Evolutionary conservation across 1,284 basidiomycete genomes (phyloP).

Genomic region (Ceratobasidium sp.): DNA sequence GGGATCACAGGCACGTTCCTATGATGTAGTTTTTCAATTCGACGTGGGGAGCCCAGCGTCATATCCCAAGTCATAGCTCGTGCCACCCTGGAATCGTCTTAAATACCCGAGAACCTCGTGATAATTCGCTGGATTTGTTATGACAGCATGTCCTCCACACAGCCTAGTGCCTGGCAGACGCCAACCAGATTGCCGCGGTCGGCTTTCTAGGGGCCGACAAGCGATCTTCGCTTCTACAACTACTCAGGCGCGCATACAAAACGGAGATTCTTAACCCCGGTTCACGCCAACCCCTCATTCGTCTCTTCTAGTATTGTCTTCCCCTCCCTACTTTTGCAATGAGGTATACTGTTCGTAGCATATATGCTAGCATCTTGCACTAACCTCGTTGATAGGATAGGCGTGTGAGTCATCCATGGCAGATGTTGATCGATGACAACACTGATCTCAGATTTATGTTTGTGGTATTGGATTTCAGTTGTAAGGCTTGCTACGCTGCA

Average conservation of each 20-base stretch:
- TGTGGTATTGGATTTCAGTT: neutral
- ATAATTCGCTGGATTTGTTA: conserved; percentile 6
- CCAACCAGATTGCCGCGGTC: conserved; percentile 10
- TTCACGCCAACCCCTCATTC: conserved; percentile 10
- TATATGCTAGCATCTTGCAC: neutral
- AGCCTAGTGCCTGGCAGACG: conserved; percentile 28
- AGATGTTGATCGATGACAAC: neutral
- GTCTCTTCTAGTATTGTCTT: neutral
- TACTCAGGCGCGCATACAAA: conserved; percentile 17
- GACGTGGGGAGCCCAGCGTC: neutral
- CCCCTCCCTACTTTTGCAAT: neutral
- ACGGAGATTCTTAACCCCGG: conserved; percentile 24
- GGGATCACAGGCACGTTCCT: too few relatives aligned
- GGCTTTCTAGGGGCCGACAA: conserved; percentile 23
- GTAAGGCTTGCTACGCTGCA: conserved; percentile 15
- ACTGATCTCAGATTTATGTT: too few relatives aligned
- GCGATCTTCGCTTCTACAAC: neutral
- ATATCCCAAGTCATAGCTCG: neutral
- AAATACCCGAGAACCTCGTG: conserved; percentile 3
- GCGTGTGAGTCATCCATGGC: neutral
- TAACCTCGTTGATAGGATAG: neutral
- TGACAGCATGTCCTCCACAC: neutral
- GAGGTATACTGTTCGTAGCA: neutral
- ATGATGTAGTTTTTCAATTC: neutral
- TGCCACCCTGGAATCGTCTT: neutral